Evolutionary conservation across 805 yeast genomes (phyloP), one percentile per base, ranked within the genome.

Genomic region (Lachancea waltii): DNA sequence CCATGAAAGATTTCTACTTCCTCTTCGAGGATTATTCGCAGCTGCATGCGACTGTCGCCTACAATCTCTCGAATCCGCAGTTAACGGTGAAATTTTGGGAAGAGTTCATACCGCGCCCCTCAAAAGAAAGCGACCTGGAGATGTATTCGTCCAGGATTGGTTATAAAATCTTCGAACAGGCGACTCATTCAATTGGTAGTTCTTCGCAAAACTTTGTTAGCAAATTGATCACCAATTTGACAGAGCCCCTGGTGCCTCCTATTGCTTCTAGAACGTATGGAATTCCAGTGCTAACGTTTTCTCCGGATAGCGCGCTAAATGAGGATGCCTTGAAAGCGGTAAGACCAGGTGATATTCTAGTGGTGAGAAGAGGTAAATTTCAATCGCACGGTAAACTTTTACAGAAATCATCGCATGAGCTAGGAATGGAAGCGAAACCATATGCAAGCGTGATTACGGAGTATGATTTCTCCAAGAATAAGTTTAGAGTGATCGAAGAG

Each of bases 321-420:
- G 72, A 77, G 5, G 62, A 69, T 11, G 77, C 73, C 47, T 51
- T 63, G 21, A 86, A 77, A 38, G 82, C 77, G 28, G 73, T 87
- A 38, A 69, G 73, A 33, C 80, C 94, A 0, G 98, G 98, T 43
- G 97, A 92, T 58, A 69, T 90, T 7, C 61, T 86, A 29, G 83
- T 86, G 36, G 73, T 86, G 45, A 74, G 79, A 50, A 77, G 77
- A 40, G 95, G 86, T 5, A 72, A 72, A 43, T 89, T 90, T 62
- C 76, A 73, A 45, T 74, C 79, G 5, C 85, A 79, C 48, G 70
- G 72, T 36, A 69, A 74, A 23, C 53, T 78, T 26, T 74, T 69
- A 38, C 74, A 69, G 50, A 81, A 81, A 62, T 73, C 78, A 16
- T 50, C 69, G 2, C 57, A 70, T n/a, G 73, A 72, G 5, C 68